These are phyloP conservation scores for Amanita muscaria DNA, from an alignment of 768 basidiomycete species.

Conservation along the genomic window DNA sequence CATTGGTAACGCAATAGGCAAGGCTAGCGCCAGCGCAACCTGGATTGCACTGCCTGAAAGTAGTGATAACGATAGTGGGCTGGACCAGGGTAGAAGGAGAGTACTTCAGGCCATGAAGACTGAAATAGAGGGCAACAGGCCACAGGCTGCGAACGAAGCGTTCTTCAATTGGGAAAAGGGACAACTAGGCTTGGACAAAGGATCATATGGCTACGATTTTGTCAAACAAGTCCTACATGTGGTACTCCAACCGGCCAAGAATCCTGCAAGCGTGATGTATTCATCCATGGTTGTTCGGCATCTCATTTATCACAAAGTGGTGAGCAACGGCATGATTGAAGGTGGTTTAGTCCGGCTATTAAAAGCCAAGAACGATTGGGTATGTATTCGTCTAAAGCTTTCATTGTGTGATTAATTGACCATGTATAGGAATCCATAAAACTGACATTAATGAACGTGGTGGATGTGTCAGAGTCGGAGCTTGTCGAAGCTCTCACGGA, in stretches of 20 bases:
- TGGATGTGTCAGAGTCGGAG: slow-evolving; percentile 60
- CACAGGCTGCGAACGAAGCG: slow-evolving; percentile 44
- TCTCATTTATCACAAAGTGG: slow-evolving; percentile 47
- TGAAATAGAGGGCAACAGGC: slow-evolving; percentile 33
- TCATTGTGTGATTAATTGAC: not conserved
- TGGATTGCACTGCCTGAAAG: not conserved
- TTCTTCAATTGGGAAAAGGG: slow-evolving; percentile 55
- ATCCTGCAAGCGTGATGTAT: slow-evolving; percentile 31
- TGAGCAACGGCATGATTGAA: slow-evolving; percentile 55
- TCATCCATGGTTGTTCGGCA: slow-evolving; percentile 47
- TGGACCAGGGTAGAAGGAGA: slow-evolving; percentile 14
- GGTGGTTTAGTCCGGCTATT: slow-evolving; percentile 50
- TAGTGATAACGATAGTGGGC: not conserved
- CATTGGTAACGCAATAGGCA: slow-evolving; percentile 32
- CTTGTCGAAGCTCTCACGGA: slow-evolving; percentile 43
- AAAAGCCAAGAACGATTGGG: slow-evolving; percentile 59
- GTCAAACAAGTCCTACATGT: slow-evolving; percentile 50
- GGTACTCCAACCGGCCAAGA: slow-evolving; percentile 34
- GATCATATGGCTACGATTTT: slow-evolving; percentile 33
- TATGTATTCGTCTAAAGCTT: slow-evolving; percentile 36
- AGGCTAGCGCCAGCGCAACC: slow-evolving; percentile 7
- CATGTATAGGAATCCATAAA: slow-evolving; percentile 35
- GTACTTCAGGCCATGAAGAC: slow-evolving; percentile 29
- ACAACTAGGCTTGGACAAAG: slow-evolving; percentile 13
- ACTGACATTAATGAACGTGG: slow-evolving; percentile 42